These are phyloP conservation scores for Talaromyces sp. DNA, from an alignment of 2,329 filamentous ascomycete species.

Conservation along the genomic window DNA sequence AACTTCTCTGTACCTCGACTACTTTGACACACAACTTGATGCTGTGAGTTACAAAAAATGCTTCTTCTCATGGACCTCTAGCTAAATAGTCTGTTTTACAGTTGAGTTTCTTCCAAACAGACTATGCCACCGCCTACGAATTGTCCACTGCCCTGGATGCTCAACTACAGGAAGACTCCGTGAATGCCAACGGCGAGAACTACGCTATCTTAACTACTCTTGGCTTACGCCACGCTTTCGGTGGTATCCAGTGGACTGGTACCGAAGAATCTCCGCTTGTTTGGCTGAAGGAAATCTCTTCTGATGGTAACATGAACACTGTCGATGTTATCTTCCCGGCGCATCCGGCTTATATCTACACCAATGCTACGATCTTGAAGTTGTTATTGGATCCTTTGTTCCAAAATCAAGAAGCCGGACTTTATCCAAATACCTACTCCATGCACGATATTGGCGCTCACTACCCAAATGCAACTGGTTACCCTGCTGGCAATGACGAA, in stretches of 20 bases:
- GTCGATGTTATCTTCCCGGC: slow-evolving; percentile 41
- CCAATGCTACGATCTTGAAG: slow-evolving; percentile 38
- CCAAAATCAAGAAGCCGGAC: slow-evolving; percentile 34
- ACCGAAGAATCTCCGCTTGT: slow-evolving; percentile 41
- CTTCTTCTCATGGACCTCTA: neutral
- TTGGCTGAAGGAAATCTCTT: slow-evolving; percentile 46
- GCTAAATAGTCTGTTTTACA: neutral
- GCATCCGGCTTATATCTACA: slow-evolving; percentile 40
- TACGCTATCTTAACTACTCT: slow-evolving; percentile 52
- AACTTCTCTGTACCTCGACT: slow-evolving; percentile 50
- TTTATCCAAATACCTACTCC: slow-evolving; percentile 32
- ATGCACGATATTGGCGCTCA: slow-evolving; percentile 37
- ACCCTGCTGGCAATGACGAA: slow-evolving; percentile 30
- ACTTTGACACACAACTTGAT: slow-evolving; percentile 42
- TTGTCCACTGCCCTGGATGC: slow-evolving; percentile 42
- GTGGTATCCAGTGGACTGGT: slow-evolving; percentile 50
- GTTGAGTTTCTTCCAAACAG: slow-evolving; percentile 48
- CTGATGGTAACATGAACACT: slow-evolving; percentile 41
- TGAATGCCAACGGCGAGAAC: slow-evolving; percentile 44
- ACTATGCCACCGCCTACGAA: slow-evolving; percentile 37
- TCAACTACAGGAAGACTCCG: slow-evolving; percentile 44
- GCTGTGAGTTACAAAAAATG: slow-evolving; percentile 28
- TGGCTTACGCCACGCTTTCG: slow-evolving; percentile 52
- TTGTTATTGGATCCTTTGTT: slow-evolving; percentile 42
- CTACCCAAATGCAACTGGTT: slow-evolving; percentile 40